Conservation (phyloP, 1,284 basidiomycete genomes). For the Leccinum huronense region DNA sequence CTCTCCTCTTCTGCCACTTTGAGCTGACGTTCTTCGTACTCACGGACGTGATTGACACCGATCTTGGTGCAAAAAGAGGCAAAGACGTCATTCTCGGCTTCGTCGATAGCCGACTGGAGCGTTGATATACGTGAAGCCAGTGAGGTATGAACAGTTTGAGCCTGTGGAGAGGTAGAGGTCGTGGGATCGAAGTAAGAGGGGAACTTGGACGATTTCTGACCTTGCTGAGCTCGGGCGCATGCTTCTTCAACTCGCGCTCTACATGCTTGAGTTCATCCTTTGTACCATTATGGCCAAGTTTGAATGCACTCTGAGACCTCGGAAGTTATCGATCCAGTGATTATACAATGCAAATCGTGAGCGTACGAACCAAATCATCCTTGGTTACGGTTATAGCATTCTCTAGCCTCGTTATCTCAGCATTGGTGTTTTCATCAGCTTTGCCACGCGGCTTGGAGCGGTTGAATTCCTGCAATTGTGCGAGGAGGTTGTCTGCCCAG, state of each 20-base stretch:
- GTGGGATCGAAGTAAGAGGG: background rate
- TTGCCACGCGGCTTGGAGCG: slow-evolving; percentile 81
- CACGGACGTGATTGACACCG: slow-evolving; percentile 81
- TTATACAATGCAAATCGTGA: background rate
- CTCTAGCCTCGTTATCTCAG: slow-evolving; percentile 79
- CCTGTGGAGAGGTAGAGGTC: slow-evolving; percentile 37
- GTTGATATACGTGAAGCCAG: slow-evolving; percentile 57
- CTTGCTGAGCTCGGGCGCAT: slow-evolving; percentile 66
- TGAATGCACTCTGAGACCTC: slow-evolving; percentile 54
- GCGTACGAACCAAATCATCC: slow-evolving; percentile 75
- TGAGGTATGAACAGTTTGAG: slow-evolving; percentile 49
- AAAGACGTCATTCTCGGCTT: slow-evolving; percentile 84
- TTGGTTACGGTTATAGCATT: slow-evolving; percentile 67
- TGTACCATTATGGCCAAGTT: slow-evolving; percentile 65
- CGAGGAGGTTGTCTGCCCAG: slow-evolving; percentile 83
- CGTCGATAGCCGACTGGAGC: slow-evolving; percentile 63
- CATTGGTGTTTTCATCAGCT: slow-evolving; percentile 77
- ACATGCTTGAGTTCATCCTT: slow-evolving; percentile 79
- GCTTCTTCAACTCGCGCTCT: slow-evolving; percentile 66
- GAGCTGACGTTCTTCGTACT: slow-evolving; percentile 93
- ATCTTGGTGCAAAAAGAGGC: slow-evolving; percentile 79
- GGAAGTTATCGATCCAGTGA: slow-evolving; percentile 7
- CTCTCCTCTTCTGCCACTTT: slow-evolving; percentile 85
- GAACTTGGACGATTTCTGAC: slow-evolving; percentile 35
- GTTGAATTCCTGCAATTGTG: slow-evolving; percentile 79